Evolutionary conservation across 805 yeast genomes (phyloP).

Genomic region (Barnettozyma sucrosica): DNA sequence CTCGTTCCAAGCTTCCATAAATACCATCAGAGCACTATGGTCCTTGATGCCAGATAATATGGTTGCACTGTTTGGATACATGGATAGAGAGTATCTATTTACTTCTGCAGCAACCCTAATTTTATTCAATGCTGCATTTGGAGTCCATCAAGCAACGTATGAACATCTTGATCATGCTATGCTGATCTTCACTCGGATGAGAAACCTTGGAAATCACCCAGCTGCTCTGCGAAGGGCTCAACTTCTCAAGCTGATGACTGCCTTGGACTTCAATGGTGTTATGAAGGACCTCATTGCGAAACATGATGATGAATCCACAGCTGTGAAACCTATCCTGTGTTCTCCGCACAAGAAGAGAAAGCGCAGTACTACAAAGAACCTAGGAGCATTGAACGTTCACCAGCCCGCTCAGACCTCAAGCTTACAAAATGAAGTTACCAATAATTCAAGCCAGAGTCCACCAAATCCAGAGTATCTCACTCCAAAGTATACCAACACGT

Average conservation of each 20-base stretch:
- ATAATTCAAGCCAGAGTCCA: neutral
- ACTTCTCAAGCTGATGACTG: conserved; percentile 53
- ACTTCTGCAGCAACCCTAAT: conserved; percentile 72
- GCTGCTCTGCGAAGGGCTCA: conserved; percentile 74
- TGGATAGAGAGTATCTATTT: conserved; percentile 79
- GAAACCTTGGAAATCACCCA: conserved; percentile 72
- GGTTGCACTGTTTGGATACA: conserved; percentile 83
- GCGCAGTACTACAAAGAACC: neutral
- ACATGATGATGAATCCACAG: conserved; percentile 42
- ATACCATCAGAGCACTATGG: conserved; percentile 70
- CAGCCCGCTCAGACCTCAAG: neutral
- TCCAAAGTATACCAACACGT: neutral
- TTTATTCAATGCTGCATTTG: conserved; percentile 72
- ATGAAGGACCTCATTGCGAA: conserved; percentile 51
- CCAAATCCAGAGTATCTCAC: conserved; percentile 1
- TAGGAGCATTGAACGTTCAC: neutral
- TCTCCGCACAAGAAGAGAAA: neutral
- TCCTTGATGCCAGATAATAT: conserved; percentile 67
- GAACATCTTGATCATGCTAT: conserved; percentile 71
- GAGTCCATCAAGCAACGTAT: conserved; percentile 70
- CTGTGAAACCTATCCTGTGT: neutral
- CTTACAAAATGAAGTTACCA: neutral
- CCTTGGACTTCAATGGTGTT: conserved; percentile 62
- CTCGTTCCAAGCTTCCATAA: conserved; percentile 75
- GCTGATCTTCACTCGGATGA: conserved; percentile 65